Evolutionary conservation across 2,329 filamentous ascomycete species (phyloP), one percentile per base, ranked within the genome.

Genomic region (Penicillium oxalicum): DNA sequence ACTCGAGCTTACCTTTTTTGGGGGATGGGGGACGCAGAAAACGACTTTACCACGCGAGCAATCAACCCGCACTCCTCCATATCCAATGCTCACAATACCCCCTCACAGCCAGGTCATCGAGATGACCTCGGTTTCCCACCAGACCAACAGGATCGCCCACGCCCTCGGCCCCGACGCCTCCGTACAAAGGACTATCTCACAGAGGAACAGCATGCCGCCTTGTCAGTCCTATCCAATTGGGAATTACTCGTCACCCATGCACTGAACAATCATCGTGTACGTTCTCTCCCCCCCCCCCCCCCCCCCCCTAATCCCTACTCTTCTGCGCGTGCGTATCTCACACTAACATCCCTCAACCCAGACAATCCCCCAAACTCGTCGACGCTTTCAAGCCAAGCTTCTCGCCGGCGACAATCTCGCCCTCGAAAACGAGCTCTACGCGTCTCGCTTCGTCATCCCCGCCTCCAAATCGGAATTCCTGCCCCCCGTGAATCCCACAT

Each of bases 231-330:
- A 5, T 60, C 60, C 39, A 66, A 72, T 47, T 56, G 59, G n/a
- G 70, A 73, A 47, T 44, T 74, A 3, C 54, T 74, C 2, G 66
- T 69, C 7, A 62, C 68, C 3, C 70, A 74, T 49, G 69, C 70
- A 0, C 47, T 71, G 6, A 65, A 63, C 12, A 67, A 65, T 18
- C 60, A 66, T 18, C 63, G 69, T 55, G 71, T 73, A 53, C 39
- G 60, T 50, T 27, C 26, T 18, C 13, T 2, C 18, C 8, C 25
- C 11, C 11, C 1, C 3, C 12, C 34, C 12, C 33, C 6, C 13
- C 7, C 8, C 18, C 9, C 25, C 18, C 37, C 2, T 1, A 24
- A 25, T 11, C 25, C 11, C 33, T 45, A 47, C 35, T 32, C 38
- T 44, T 45, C n/a, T 8, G 32, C n/a, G 4, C 3, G 40, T 18